A percentile compares a stretch with the other conserved stretches of the same genome.
Evolutionary conservation across 148 eudicot genomes (phyloP).

Genomic region (Chenopodium quinoa): DNA sequence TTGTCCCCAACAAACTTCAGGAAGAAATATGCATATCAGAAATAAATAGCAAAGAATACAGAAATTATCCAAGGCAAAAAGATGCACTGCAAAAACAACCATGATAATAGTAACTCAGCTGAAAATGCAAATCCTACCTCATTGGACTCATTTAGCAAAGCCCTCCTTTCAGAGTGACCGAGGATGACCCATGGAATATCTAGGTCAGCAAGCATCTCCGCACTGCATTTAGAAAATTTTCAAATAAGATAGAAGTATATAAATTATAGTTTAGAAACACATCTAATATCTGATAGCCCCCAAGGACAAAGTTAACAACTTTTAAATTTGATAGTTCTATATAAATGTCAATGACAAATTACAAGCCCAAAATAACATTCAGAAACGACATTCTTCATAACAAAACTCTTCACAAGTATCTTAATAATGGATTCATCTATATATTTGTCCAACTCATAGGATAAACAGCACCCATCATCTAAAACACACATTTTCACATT

Average conservation of each 20-base stretch:
- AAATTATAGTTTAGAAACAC: neutral
- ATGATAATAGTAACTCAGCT: neutral
- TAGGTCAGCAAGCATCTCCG: conserved; percentile 85
- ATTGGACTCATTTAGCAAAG: conserved; percentile 57
- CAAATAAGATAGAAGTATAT: neutral
- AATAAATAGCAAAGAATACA: neutral
- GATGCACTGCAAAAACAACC: neutral
- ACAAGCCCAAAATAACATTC: neutral
- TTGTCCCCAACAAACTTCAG: conserved; percentile 86
- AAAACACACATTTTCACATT: neutral
- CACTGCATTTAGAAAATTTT: conserved; percentile 42
- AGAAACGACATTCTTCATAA: neutral
- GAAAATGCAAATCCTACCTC: conserved; percentile 45
- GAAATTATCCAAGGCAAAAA: neutral
- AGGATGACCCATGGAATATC: conserved; percentile 87
- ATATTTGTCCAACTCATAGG: neutral
- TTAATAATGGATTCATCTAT: too few species aligned
- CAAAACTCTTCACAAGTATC: neutral
- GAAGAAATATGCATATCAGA: neutral
- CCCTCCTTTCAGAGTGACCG: conserved; percentile 90
- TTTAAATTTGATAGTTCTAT: neutral
- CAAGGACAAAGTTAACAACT: neutral
- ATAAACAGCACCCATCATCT: neutral
- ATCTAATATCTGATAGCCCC: neutral
- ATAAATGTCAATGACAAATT: too few species aligned